Conservation (phyloP, 345 rosid genomes). For the Punica granatum region DNA sequence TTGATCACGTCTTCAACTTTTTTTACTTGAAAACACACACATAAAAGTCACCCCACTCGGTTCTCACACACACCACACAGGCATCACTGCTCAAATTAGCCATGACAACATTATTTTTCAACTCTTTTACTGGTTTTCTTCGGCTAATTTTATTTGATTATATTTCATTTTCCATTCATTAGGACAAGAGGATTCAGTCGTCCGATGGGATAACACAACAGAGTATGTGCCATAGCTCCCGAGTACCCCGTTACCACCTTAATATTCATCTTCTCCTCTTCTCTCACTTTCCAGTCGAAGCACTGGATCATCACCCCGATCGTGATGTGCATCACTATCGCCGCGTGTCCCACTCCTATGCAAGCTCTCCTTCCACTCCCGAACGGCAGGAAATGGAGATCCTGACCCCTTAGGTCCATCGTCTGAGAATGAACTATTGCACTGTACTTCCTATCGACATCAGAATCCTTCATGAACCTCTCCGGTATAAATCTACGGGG, state of each 20-base stretch:
- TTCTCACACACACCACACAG: not conserved
- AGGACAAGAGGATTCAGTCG: constrained; percentile 9
- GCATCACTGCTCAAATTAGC: too few species aligned
- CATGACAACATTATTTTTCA: not conserved
- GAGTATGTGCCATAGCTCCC: constrained; percentile 29
- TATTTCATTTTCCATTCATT: not conserved
- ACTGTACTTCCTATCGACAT: not conserved
- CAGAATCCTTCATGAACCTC: constrained; percentile 14
- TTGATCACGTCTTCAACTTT: too few species aligned
- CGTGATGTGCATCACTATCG: constrained; percentile 23
- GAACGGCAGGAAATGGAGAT: constrained; percentile 26
- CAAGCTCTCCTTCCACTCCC: constrained; percentile 43
- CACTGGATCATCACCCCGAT: constrained; percentile 35
- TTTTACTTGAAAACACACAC: too few species aligned
- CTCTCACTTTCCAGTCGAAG: constrained; percentile 34
- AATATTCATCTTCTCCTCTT: constrained; percentile 16
- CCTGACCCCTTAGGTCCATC: constrained; percentile 28
- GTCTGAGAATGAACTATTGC: constrained; percentile 1
- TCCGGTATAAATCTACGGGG: constrained; percentile 15
- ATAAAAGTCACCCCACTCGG: not conserved
- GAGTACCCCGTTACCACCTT: constrained; percentile 24
- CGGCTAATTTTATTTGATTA: not conserved
- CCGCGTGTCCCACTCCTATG: constrained; percentile 27
- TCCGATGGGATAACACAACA: constrained; percentile 20
- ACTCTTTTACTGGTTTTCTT: too few species aligned